phyloP scores from a whole-genome alignment of 257 asterid genomes.

The Thymus mandschuricus region DNA sequence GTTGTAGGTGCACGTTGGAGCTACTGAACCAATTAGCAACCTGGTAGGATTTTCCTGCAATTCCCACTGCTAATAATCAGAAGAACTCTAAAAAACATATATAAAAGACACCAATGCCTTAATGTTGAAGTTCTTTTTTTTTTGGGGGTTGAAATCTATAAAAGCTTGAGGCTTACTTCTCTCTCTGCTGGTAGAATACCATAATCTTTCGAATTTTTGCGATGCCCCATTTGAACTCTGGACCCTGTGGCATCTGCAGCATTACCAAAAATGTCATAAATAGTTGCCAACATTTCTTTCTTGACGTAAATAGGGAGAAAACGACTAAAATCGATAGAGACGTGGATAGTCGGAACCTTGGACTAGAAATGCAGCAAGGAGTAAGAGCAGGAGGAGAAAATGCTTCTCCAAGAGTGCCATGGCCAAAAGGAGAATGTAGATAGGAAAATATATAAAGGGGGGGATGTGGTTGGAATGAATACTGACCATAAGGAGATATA shows the following conservation, averaged over 20 bases:
- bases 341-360: constrained; percentile 47
- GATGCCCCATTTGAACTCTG: constrained; percentile 42
- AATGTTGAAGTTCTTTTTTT: neutral
- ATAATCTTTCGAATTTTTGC: constrained; percentile 26
- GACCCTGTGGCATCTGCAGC: constrained; percentile 54
- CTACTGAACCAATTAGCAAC: constrained; percentile 74
- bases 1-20: constrained; percentile 82
- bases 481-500: constrained; percentile 61
- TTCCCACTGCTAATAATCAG: neutral
- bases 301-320: neutral
- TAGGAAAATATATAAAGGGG: constrained; percentile 24
- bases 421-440: constrained; percentile 26
- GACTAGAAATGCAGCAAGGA: constrained; percentile 41
- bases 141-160: neutral
- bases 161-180: constrained; percentile 40
- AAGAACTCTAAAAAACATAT: neutral
- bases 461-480: constrained; percentile 47
- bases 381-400: constrained; percentile 47
- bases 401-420: constrained; percentile 42
- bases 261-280: constrained; percentile 9
- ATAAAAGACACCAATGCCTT: neutral
- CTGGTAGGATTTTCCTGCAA: constrained; percentile 46
- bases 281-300: neutral
- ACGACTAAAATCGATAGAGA: neutral
- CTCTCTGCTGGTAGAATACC: constrained; percentile 33